Evolutionary conservation across 345 rosid genomes (phyloP).

Genomic region (Eucalyptus marginata): DNA sequence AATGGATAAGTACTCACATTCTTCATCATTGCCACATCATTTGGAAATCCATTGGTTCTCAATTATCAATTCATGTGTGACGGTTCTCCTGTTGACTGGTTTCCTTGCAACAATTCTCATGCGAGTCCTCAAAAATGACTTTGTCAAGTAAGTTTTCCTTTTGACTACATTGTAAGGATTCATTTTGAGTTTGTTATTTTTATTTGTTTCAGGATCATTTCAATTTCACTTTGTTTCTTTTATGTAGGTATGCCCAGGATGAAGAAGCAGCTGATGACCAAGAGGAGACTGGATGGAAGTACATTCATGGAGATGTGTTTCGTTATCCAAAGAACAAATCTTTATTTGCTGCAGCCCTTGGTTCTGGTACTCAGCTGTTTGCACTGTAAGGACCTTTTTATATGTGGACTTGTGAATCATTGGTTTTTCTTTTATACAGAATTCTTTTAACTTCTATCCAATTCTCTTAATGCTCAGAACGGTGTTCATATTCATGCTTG

Average conservation of each 20-base stretch:
- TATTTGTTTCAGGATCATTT: background rate
- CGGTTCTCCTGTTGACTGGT: conserved; percentile 85
- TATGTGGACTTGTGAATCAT: background rate
- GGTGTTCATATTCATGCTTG: conserved; percentile 67
- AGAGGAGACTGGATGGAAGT: conserved; percentile 94
- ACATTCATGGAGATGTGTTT: conserved; percentile 88
- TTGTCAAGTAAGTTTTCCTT: conserved; percentile 55
- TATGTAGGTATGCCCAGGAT: conserved; percentile 69
- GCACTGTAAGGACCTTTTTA: conserved; percentile 43
- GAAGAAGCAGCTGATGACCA: conserved; percentile 91
- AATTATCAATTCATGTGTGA: conserved; percentile 80
- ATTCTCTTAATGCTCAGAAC: conserved; percentile 25
- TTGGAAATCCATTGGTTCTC: conserved; percentile 96
- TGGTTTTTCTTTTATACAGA: background rate
- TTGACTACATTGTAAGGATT: background rate
- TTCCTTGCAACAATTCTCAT: conserved; percentile 87
- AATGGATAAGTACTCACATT: conserved; percentile 77
- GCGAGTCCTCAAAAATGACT: conserved; percentile 88
- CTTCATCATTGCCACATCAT: conserved; percentile 86
- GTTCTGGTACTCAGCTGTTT: conserved; percentile 74
- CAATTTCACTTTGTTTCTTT: background rate
- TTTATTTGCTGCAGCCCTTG: conserved; percentile 70
- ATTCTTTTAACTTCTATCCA: background rate
- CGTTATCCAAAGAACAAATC: conserved; percentile 74
- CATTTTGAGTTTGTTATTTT: background rate